Evolutionary conservation across 495 filamentous ascomycete species (phyloP), one percentile per base, ranked within the genome.

Genomic region (Penicillium egyptiacum): DNA sequence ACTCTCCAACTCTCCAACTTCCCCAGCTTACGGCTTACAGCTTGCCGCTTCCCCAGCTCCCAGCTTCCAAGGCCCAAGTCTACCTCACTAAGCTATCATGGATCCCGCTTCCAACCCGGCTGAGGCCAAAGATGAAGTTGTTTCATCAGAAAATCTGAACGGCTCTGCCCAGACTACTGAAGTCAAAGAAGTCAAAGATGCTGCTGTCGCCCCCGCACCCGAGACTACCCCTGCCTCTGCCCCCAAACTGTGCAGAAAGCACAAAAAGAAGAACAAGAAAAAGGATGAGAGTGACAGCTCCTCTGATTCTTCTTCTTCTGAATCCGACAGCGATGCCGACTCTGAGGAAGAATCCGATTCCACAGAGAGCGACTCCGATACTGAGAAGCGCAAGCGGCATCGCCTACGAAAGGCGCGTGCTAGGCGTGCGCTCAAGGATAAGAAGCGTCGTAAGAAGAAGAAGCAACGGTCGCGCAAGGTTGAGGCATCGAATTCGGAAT

Each of bases 371-470:
- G 75, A 79, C 20, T 70, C 72, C 6, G 70, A 74, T 44, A 45
- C 50, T 5, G 75, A 75, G 7, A 58, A 60, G 17, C 63, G 63
- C 25, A 65, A 65, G 52, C 64, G 62, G 9, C 61, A 70, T 48
- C 70, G 71, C 9, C 52, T 63, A n/a, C 60, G 63, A 53, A 85
- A 83, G 63, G 70, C 67, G 58, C 80, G 80, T 25, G 68, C 78
- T 5, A 78, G 75, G 53, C 79, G 75, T 46, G 56, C 63, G 1
- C 66, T 72, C 51, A 79, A 73, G 56, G 63, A 68, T 42, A 66
- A 59, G 53, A 65, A 61, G 20, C 66, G 70, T 16, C 60, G 61
- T 17, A 64, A 69, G 46, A 80, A 72, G 66, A 77, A 73, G 55
- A 82, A 78, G 60, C 61, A 72, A 40, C 69, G 65, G 12, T 69